Evolutionary conservation across 352 stramenopile species (phyloP).

Genomic region (Albugo laibachii): DNA sequence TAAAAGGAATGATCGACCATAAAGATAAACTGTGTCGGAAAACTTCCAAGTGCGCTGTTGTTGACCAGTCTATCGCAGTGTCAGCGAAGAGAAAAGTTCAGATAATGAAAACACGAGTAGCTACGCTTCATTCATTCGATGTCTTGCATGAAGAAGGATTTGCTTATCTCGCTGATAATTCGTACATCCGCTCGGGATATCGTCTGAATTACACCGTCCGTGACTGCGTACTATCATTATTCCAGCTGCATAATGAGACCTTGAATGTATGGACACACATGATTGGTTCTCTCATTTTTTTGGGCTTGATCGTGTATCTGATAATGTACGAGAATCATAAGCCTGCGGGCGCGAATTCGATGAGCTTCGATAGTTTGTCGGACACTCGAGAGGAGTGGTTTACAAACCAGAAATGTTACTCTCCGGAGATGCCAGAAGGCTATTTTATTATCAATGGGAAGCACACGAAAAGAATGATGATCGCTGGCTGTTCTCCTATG

Average conservation of each 20-base stretch:
- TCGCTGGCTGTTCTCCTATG: no score
- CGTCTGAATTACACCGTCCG: constrained; percentile 61
- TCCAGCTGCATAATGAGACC: constrained; percentile 79
- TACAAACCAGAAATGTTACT: no score
- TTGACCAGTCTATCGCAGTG: no score
- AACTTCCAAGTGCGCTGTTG: no score
- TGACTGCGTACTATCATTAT: constrained; percentile 62
- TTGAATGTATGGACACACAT: constrained; percentile 81
- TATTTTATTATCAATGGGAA: background rate
- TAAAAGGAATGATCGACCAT: no score
- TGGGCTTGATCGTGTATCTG: constrained; percentile 55
- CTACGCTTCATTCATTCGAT: constrained; percentile 48
- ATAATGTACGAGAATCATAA: background rate
- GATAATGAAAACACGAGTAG: background rate
- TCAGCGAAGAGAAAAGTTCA: no score
- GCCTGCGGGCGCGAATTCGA: no score
- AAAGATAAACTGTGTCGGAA: no score
- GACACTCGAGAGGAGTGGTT: no score
- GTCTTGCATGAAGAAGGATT: constrained; percentile 60
- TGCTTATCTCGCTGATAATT: constrained; percentile 66
- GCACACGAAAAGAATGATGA: background rate
- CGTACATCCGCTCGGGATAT: constrained; percentile 75
- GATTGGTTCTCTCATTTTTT: constrained; percentile 69
- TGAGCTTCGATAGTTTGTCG: no score
- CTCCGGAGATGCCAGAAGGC: no score